Evolutionary conservation across 1,139 yeast genomes (phyloP).

Genomic region (Taphrina sp.): DNA sequence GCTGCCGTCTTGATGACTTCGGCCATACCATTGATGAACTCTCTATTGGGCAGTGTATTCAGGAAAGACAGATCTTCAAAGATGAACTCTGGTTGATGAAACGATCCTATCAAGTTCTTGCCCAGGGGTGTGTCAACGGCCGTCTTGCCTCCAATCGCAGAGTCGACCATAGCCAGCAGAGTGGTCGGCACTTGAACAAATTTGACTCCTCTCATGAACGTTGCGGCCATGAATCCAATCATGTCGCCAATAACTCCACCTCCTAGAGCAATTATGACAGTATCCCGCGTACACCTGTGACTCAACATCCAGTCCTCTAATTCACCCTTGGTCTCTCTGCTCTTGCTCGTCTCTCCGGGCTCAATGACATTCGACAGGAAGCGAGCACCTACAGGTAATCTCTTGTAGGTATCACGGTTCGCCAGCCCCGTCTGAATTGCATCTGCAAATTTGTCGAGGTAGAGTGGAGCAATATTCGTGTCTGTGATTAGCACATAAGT

Average conservation of each 20-base stretch:
- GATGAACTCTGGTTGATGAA: slow-evolving; percentile 92
- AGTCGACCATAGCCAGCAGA: slow-evolving; percentile 93
- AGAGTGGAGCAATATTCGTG: slow-evolving; percentile 55
- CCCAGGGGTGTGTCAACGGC: slow-evolving; percentile 98
- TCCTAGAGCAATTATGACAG: slow-evolving; percentile 78
- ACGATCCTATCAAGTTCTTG: slow-evolving; percentile 93
- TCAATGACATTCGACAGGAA: slow-evolving; percentile 71
- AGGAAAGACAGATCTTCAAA: slow-evolving; percentile 86
- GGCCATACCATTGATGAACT: slow-evolving; percentile 97
- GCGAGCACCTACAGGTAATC: slow-evolving; percentile 49
- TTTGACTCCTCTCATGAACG: slow-evolving; percentile 97
- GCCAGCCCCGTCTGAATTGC: slow-evolving; percentile 44
- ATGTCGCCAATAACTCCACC: slow-evolving; percentile 99
- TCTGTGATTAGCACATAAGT: slow-evolving; percentile 92
- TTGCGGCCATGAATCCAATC: slow-evolving; percentile 98
- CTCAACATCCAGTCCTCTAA: slow-evolving; percentile 84
- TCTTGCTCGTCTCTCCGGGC: slow-evolving; percentile 93
- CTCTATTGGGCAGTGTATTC: slow-evolving; percentile 85
- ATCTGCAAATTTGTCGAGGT: slow-evolving; percentile 54
- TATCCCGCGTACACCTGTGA: slow-evolving; percentile 94
- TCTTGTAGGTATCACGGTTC: slow-evolving; percentile 32
- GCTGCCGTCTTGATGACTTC: slow-evolving; percentile 98
- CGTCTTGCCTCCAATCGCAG: slow-evolving; percentile 97
- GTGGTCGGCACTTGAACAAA: slow-evolving; percentile 94
- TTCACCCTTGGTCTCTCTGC: slow-evolving; percentile 81